phyloP scores from a whole-genome alignment of 345 rosid species.

The Lepidium sativum region DNA sequence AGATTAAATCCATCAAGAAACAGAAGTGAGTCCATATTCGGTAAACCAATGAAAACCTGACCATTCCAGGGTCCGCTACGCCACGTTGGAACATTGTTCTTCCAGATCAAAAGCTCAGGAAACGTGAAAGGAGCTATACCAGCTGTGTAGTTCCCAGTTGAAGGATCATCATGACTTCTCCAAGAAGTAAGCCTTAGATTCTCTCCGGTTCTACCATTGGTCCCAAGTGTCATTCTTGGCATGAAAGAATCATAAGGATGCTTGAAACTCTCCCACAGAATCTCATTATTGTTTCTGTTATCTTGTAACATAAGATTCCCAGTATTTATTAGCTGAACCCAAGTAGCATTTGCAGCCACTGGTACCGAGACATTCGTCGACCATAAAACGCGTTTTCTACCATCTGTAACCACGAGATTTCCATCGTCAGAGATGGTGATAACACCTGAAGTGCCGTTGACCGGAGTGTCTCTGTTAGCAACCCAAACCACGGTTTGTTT shows the following conservation, averaged over 20 bases:
- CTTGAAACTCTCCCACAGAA: constrained; percentile 53
- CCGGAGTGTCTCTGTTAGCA: constrained; percentile 41
- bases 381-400: constrained; percentile 36
- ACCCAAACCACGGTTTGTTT: constrained; percentile 37
- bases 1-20: constrained; percentile 27
- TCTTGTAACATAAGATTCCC: constrained; percentile 48
- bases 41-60: constrained; percentile 31
- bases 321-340: constrained; percentile 34
- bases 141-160: constrained; percentile 34
- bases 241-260: constrained; percentile 30
- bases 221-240: constrained; percentile 33
- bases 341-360: constrained; percentile 14
- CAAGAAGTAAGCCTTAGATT: constrained; percentile 35
- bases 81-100: constrained; percentile 31
- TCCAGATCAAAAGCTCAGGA: constrained; percentile 41
- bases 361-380: constrained; percentile 35
- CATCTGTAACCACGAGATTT: constrained; percentile 39
- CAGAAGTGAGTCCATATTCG: constrained; percentile 19
- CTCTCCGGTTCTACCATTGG: constrained; percentile 20
- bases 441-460: constrained; percentile 37
- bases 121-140: constrained; percentile 24
- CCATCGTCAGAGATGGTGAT: constrained; percentile 37
- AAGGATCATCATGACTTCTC: constrained; percentile 48
- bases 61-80: constrained; percentile 61
- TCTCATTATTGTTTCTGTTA: constrained; percentile 10